Percentiles rank a stretch among this genome's conserved stretches.
phyloP scores from a whole-genome alignment of 225 moss, liverwort and hornwort species.

The Neckera pumila region DNA sequence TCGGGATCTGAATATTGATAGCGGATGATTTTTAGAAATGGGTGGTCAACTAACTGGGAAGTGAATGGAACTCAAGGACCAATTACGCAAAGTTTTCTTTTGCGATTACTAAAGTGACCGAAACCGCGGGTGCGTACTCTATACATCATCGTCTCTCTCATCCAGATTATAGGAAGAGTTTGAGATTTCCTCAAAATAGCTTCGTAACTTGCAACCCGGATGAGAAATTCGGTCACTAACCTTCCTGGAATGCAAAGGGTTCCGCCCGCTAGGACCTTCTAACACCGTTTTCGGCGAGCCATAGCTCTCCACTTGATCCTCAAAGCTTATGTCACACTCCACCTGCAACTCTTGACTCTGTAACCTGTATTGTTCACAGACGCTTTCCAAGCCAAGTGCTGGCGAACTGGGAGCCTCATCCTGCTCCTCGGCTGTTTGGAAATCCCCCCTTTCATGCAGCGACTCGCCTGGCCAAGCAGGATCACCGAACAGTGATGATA shows the following conservation, averaged over 20 bases:
- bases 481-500: neutral
- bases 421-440: neutral
- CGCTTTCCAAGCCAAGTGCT: neutral
- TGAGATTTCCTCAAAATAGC: slow-evolving; percentile 17
- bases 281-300: slow-evolving; percentile 27
- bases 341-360: neutral
- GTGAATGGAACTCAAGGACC: neutral
- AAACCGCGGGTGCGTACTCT: neutral
- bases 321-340: slow-evolving; percentile 4
- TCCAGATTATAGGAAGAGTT: slow-evolving; percentile 8
- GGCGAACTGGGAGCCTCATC: neutral
- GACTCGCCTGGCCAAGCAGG: neutral
- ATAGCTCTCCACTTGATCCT: slow-evolving; percentile 2
- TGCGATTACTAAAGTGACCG: neutral
- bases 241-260: neutral
- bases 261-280: slow-evolving; percentile 8
- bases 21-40: neutral
- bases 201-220: slow-evolving; percentile 5
- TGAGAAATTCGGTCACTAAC: neutral
- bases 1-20: neutral
- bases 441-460: neutral
- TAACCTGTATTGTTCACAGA: slow-evolving; percentile 16
- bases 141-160: neutral
- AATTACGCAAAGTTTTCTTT: neutral
- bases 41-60: neutral